phyloP scores from a whole-genome alignment of 108 stramenopile genomes.

The Thalassiosira profunda region DNA sequence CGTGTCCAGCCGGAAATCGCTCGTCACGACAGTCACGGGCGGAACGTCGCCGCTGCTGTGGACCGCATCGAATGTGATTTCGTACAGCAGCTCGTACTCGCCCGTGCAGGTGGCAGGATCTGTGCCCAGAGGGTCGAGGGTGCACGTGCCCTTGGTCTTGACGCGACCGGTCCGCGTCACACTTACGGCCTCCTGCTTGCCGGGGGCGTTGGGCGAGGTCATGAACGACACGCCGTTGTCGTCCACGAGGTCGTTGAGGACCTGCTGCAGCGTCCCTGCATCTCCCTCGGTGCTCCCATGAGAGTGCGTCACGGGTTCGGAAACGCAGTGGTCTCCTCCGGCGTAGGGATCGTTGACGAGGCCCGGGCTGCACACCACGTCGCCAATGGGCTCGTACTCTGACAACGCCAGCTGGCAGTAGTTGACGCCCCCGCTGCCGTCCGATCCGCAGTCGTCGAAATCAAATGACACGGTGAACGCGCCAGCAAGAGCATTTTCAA shows the following conservation, averaged over 20 bases:
- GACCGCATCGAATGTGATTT: conserved; percentile 68
- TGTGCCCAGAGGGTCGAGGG: conserved; percentile 9
- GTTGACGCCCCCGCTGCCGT: conserved; percentile 34
- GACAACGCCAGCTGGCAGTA: conserved; percentile 60
- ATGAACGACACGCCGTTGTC: conserved; percentile 54
- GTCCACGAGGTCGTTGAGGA: conserved; percentile 43
- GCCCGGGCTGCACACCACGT: conserved; percentile 50
- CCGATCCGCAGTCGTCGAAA: conserved; percentile 56
- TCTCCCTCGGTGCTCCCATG: conserved; percentile 34
- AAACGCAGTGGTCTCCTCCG: conserved; percentile 54
- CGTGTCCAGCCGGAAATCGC: conserved; percentile 35
- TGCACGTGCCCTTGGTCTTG: conserved; percentile 50
- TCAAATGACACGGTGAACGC: conserved; percentile 72
- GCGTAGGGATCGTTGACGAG: conserved; percentile 37
- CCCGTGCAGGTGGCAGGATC: conserved; percentile 49
- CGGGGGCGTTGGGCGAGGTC: conserved; percentile 32
- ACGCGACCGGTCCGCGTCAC: conserved; percentile 40
- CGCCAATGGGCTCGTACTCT: conserved; percentile 43
- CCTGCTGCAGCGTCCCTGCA: conserved; percentile 42
- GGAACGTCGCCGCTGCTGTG: conserved; percentile 79
- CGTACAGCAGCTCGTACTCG: conserved; percentile 61
- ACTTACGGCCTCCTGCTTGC: conserved; percentile 37
- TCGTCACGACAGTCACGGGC: conserved; percentile 36
- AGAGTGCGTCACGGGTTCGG: conserved; percentile 32
- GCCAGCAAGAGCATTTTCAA: conserved; percentile 55